A percentile compares a stretch with the other conserved stretches of the same genome.
These are phyloP conservation scores for Fusarium humuli DNA, from an alignment of 2,329 filamentous ascomycete genomes.

Conservation along the genomic window DNA sequence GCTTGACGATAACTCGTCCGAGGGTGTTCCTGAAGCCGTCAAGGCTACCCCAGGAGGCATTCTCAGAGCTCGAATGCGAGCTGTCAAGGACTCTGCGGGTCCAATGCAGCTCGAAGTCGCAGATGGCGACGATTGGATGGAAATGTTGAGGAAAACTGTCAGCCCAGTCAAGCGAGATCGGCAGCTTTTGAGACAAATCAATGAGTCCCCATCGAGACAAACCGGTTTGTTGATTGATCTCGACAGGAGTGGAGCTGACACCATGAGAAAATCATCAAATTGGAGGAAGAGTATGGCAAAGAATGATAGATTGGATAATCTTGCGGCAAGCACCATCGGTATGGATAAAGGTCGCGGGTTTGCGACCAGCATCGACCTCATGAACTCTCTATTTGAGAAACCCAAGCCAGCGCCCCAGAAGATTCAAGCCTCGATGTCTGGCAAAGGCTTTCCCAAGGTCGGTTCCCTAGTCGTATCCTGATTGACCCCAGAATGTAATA, in stretches of 20 bases:
- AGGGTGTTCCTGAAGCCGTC: constrained; percentile 61
- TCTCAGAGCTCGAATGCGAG: constrained; percentile 72
- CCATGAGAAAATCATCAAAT: constrained; percentile 57
- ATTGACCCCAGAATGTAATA: constrained; percentile 44
- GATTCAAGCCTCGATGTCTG: constrained; percentile 62
- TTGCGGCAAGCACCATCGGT: constrained; percentile 47
- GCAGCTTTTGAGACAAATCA: constrained; percentile 70
- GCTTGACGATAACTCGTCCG: constrained; percentile 70
- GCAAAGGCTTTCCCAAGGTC: constrained; percentile 87
- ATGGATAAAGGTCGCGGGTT: constrained; percentile 73
- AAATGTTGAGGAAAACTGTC: constrained; percentile 92
- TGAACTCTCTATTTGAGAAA: constrained; percentile 91
- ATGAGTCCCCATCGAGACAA: constrained; percentile 63
- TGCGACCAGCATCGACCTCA: constrained; percentile 90
- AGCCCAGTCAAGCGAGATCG: constrained; percentile 94
- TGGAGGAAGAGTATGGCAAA: constrained; percentile 51
- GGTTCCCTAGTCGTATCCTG: constrained; percentile 66
- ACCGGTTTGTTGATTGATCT: constrained; percentile 44
- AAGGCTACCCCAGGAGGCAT: constrained; percentile 67
- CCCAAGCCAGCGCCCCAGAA: constrained; percentile 69
- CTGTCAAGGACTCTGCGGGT: constrained; percentile 69
- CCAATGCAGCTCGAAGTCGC: constrained; percentile 71
- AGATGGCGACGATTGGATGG: constrained; percentile 88
- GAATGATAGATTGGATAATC: constrained; percentile 46
- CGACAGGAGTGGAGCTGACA: constrained; percentile 59